phyloP scores from a whole-genome alignment of 192 early-diverging fungal species.

The Podochytrium sp. region DNA sequence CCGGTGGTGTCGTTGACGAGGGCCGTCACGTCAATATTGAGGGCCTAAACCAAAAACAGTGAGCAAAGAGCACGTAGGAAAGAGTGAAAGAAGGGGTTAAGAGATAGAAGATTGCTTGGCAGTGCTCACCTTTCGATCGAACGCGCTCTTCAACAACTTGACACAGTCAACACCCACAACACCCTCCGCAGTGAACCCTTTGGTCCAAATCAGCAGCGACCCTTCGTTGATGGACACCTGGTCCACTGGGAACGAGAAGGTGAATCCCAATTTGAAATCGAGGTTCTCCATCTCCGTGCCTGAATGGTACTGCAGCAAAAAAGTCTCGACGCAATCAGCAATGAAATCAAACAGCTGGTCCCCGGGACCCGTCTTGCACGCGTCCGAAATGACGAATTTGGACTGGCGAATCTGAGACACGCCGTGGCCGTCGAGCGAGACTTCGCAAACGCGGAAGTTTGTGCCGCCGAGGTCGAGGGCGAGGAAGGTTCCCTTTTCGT shows the following conservation, averaged over 20 bases:
- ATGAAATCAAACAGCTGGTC: constrained; percentile 85
- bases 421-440: constrained; percentile 78
- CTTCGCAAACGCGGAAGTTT: constrained; percentile 86
- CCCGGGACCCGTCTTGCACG: constrained; percentile 78
- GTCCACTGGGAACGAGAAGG: constrained; percentile 91
- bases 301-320: constrained; percentile 56
- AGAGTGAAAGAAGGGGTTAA: not conserved
- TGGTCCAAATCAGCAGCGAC: constrained; percentile 65
- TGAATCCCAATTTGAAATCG: constrained; percentile 85
- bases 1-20: constrained; percentile 97
- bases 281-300: constrained; percentile 17
- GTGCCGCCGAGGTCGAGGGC: constrained; percentile 95
- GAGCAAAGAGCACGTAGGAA: not conserved
- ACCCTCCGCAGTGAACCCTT: constrained; percentile 82
- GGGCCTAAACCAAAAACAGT: constrained; percentile 30
- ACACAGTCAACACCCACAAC: constrained; percentile 85
- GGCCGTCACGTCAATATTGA: constrained; percentile 78
- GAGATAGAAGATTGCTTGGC: not conserved
- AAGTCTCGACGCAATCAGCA: constrained; percentile 81
- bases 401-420: constrained; percentile 65
- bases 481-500: constrained; percentile 84
- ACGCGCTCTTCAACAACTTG: constrained; percentile 82
- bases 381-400: constrained; percentile 72
- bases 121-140: constrained; percentile 60
- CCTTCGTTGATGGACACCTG: constrained; percentile 66